phyloP scores from a whole-genome alignment of 2,329 filamentous ascomycete genomes.

The Talaromyces sp. region DNA sequence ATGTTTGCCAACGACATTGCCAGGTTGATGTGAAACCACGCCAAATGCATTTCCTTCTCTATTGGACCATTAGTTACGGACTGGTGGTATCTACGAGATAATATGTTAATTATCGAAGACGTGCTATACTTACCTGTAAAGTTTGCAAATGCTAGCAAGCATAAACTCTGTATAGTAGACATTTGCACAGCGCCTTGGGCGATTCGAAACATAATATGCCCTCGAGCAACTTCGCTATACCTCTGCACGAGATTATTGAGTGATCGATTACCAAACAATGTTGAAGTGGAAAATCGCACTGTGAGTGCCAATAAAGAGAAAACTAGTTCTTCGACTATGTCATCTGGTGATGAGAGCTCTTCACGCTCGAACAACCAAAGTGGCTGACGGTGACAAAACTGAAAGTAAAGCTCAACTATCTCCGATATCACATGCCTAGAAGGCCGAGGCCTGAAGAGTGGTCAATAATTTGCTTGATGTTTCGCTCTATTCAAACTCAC shows the following conservation, averaged over 20 bases:
- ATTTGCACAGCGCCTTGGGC: constrained; percentile 21
- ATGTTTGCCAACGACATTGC: constrained; percentile 14
- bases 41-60: constrained; percentile 16
- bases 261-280: constrained; percentile 17
- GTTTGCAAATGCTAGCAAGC: constrained; percentile 23
- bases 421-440: constrained; percentile 16
- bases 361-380: constrained; percentile 25
- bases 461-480: neutral
- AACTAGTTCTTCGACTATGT: constrained; percentile 20
- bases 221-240: constrained; percentile 21
- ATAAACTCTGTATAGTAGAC: constrained; percentile 25
- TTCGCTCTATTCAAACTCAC: neutral
- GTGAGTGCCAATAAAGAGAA: constrained; percentile 23
- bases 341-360: constrained; percentile 18
- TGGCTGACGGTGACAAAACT: constrained; percentile 25
- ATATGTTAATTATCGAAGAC: too few species aligned
- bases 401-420: constrained; percentile 22
- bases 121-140: constrained; percentile 20
- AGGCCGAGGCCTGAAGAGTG: constrained; percentile 3
- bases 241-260: constrained; percentile 16
- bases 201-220: constrained; percentile 23
- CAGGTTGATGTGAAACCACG: constrained; percentile 17
- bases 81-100: neutral
- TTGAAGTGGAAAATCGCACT: constrained; percentile 20
- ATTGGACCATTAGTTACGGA: neutral